Conservation (phyloP, 768 basidiomycete species). For the Daedalea quercina region DNA sequence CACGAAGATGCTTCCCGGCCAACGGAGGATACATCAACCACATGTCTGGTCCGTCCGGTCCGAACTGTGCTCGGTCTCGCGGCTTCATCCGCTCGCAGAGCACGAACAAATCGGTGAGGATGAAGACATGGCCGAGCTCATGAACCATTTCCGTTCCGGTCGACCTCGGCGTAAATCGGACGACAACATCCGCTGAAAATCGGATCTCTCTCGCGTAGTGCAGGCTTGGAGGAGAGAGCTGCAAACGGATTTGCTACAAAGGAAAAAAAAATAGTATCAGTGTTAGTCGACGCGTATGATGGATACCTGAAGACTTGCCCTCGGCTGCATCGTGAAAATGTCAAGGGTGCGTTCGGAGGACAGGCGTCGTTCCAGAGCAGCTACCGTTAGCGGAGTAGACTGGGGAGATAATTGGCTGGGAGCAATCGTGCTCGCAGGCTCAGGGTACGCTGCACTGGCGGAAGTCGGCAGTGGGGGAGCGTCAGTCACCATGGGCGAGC, state of each 20-base stretch:
- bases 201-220: slow-evolving; percentile 76
- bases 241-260: slow-evolving; percentile 83
- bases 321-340: slow-evolving; percentile 92
- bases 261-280: slow-evolving; percentile 1
- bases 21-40: slow-evolving; percentile 93
- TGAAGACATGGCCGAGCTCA: slow-evolving; percentile 71
- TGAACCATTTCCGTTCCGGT: slow-evolving; percentile 75
- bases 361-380: slow-evolving; percentile 75
- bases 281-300: not conserved
- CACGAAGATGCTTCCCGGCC: slow-evolving; percentile 85
- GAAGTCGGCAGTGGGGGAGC: slow-evolving; percentile 16
- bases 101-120: slow-evolving; percentile 90
- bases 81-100: slow-evolving; percentile 79
- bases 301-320: slow-evolving; percentile 46
- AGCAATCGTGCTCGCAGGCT: slow-evolving; percentile 52
- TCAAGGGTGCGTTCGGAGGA: slow-evolving; percentile 77
- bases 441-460: slow-evolving; percentile 32
- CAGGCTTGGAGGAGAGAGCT: slow-evolving; percentile 78
- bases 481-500: slow-evolving; percentile 2
- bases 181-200: slow-evolving; percentile 59
- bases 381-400: slow-evolving; percentile 44
- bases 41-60: slow-evolving; percentile 69
- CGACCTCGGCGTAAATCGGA: slow-evolving; percentile 72
- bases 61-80: slow-evolving; percentile 47
- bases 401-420: slow-evolving; percentile 46